A percentile compares a stretch with the other conserved stretches of the same genome.
Conservation (phyloP, 106 monocot species). For the Dioscorea zingiberensis region DNA sequence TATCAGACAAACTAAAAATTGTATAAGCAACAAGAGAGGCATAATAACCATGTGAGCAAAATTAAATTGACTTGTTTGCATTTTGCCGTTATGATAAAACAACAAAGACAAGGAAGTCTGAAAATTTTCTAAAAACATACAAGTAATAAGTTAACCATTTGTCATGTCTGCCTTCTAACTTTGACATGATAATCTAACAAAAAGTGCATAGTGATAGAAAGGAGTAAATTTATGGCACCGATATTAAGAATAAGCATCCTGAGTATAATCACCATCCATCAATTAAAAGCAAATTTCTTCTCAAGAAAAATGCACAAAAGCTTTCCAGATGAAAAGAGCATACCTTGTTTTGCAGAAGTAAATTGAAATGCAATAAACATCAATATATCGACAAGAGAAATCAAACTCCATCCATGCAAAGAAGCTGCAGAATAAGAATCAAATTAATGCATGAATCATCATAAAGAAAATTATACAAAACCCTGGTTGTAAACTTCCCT, state of each 20-base stretch:
- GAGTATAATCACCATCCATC: not conserved
- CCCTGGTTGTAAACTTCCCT: not conserved
- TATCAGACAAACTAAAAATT: not conserved
- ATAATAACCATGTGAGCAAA: not conserved
- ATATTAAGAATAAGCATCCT: too few relatives aligned
- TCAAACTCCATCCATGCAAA: constrained; percentile 68
- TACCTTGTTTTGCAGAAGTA: constrained; percentile 52
- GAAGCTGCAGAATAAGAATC: constrained; percentile 41
- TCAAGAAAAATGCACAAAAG: not conserved
- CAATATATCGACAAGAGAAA: constrained; percentile 69
- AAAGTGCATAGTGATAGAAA: not conserved
- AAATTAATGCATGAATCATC: not conserved
- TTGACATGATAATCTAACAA: not conserved
- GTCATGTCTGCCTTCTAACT: not conserved
- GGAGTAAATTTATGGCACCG: not conserved
- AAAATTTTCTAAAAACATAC: not conserved
- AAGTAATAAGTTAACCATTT: not conserved
- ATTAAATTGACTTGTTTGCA: too few relatives aligned
- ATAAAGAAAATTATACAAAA: not conserved
- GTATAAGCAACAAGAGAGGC: not conserved
- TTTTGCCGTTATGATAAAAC: not conserved
- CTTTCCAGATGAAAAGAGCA: not conserved
- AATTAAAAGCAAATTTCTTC: not conserved
- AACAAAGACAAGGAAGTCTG: not conserved
- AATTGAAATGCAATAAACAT: constrained; percentile 59